Base-by-base conservation (phyloP, 768 basidiomycete species). In the Botryobasidium botryosum region DNA sequence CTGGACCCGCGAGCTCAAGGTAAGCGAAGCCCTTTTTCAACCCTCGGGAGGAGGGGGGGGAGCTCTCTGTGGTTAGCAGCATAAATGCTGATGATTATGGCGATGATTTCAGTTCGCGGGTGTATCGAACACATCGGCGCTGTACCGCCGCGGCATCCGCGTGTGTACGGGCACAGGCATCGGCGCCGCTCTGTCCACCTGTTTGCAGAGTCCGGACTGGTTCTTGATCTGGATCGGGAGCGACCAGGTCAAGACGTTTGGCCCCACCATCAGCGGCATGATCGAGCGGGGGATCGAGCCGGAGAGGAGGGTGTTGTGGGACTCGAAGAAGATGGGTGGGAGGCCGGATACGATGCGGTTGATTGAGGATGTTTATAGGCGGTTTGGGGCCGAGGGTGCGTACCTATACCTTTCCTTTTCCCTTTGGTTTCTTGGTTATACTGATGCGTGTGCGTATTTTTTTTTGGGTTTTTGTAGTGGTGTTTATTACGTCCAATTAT, bases 1-100 rank as follows among this genome's bases (percentile, higher is more conserved):
- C 32, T 85, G 81, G 82, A 84, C 81, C 10, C 75, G 81, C 40
- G 70, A 84, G 60, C 62, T 84, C 25, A 85, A 85, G 75, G 79
- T 76, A 51, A 6, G 62, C 45, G n/a, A n/a, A n/a, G n/a, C n/a
- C n/a, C n/a, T n/a, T n/a, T n/a, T n/a, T n/a, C n/a, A n/a, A n/a
- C n/a, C n/a, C n/a, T n/a, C n/a, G n/a, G n/a, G n/a, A n/a, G n/a
- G n/a, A n/a, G n/a, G n/a, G n/a, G n/a, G n/a, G n/a, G 17, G 18
- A 41, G 10, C 6, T 44, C 8, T 17, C 13, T 6, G 13, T 40
- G 6, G 13, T 42, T 23, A 24, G 5, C 5, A 18, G 18, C 20
- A 20, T 25, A 40, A 43, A 15, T 20, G 44, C 44, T 43, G 32
- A 40, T 43, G 17, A 12, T 18, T 31, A 28, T 28, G 8, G 17